Conservation (phyloP, 192 early-diverging fungal species). For the Dissophora ornata region DNA sequence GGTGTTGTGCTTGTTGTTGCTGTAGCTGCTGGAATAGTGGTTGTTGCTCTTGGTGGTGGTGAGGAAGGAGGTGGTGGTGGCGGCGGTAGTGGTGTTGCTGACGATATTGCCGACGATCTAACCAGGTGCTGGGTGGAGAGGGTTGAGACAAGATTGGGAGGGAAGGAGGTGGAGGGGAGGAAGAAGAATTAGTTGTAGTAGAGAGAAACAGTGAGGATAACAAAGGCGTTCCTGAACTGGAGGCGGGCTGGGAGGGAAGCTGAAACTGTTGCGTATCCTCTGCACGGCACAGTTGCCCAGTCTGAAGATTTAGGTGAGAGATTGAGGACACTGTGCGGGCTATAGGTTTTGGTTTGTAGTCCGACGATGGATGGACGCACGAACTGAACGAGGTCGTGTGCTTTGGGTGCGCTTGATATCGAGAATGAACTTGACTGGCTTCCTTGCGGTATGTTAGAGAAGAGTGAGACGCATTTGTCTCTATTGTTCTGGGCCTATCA, state of each 20-base stretch:
- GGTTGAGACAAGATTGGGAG: not conserved
- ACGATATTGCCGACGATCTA: too few species aligned
- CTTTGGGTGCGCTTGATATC: slow-evolving; percentile 6
- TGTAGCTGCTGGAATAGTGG: slow-evolving; percentile 2
- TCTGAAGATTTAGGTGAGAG: slow-evolving; percentile 15
- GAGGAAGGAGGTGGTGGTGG: not conserved
- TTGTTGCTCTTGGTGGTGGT: not conserved
- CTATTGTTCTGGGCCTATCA: not conserved
- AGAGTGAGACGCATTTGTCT: too few species aligned
- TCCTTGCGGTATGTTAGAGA: not conserved
- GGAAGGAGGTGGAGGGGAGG: not conserved
- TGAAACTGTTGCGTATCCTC: slow-evolving; percentile 3
- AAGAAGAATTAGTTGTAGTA: slow-evolving; percentile 6
- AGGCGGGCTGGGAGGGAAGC: not conserved
- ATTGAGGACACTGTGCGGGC: slow-evolving; percentile 3
- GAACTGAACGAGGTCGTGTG: slow-evolving; percentile 3
- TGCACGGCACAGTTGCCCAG: not conserved
- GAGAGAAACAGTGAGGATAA: not conserved
- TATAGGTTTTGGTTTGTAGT: slow-evolving; percentile 2
- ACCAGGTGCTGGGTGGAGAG: not conserved
- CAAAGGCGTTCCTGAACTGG: not conserved
- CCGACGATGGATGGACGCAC: slow-evolving; percentile 2
- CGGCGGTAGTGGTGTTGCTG: too few species aligned
- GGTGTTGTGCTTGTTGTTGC: slow-evolving; percentile 12
- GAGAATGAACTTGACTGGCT: not conserved